Evolutionary conservation across 768 basidiomycete species (phyloP).

Genomic region (Hericium erinaceus): DNA sequence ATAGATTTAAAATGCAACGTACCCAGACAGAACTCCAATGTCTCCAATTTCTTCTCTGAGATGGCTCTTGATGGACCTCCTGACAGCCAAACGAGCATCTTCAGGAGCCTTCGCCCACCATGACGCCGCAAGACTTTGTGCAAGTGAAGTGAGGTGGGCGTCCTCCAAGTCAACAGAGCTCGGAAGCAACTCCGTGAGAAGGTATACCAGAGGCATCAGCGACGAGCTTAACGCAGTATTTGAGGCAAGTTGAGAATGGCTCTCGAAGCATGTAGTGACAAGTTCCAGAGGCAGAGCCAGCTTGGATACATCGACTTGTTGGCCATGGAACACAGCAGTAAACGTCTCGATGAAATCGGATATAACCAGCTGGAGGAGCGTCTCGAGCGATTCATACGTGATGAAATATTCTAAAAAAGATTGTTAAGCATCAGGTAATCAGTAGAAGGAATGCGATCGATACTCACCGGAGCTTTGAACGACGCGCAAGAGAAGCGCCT

Average conservation of each 20-base stretch:
- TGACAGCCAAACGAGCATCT: constrained; percentile 19
- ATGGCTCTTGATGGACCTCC: constrained; percentile 30
- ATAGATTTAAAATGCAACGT: constrained; percentile 3
- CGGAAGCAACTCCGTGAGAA: constrained; percentile 41
- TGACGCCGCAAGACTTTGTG: constrained; percentile 23
- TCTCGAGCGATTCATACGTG: constrained; percentile 22
- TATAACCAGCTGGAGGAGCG: constrained; percentile 17
- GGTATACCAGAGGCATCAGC: constrained; percentile 36
- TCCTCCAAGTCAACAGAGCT: constrained; percentile 18
- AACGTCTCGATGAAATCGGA: constrained; percentile 10
- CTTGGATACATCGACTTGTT: neutral
- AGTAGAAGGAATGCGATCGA: neutral
- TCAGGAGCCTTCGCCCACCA: constrained; percentile 18
- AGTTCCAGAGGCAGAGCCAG: constrained; percentile 4
- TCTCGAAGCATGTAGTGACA: constrained; percentile 7
- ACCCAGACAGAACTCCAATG: constrained; percentile 24
- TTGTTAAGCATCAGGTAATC: constrained; percentile 3
- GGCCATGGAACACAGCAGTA: constrained; percentile 4
- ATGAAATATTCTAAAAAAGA: constrained; percentile 20
- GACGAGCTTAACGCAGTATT: constrained; percentile 3
- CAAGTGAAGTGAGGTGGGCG: constrained; percentile 6
- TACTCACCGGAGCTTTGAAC: constrained; percentile 34
- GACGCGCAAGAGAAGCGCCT: constrained; percentile 29
- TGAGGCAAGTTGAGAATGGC: neutral
- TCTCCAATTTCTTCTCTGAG: constrained; percentile 35